Base-by-base conservation (phyloP, 257 asterid species). In the Plantago ovata region DNA sequence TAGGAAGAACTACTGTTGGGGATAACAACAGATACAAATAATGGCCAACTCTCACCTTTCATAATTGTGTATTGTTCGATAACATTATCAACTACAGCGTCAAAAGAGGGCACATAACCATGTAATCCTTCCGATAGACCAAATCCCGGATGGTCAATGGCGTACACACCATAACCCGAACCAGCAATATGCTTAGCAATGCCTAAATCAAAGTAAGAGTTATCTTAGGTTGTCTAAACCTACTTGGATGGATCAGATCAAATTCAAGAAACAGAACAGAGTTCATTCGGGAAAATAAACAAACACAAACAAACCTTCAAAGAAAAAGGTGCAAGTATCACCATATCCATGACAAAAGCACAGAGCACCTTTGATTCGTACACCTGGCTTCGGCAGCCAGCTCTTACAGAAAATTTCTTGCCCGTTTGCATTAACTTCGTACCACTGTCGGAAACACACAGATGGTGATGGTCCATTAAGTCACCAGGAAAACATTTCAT, bases 251-350 rank as follows among this genome's bases (percentile, higher is more conserved):
- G 9, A 13, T 48, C 43, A 38, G 14, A 13, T 53, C 52, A n/a
- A n/a, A n/a, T n/a, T n/a, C 38, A 50, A 39, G 22, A 9, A 11
- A n/a, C 23, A 41, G 36, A 28, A 28, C 36, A 28, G 4, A 24
- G 32, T 24, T 24, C 4, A 28, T 28, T 8, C n/a, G n/a, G 14
- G 23, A 14, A 28, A 36, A 19, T 10, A 65, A 0, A 6, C 9
- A 18, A 0, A 52, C 60, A 51, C 50, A 52, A 10, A 53, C 83
- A 57, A 75, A 92, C 98, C 98, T 84, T 92, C 98, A 63, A 92
- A 92, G 95, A 92, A 92, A 78, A 92, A 92, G 1, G 98, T 92
- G 84, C 98, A 92, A 58, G 98, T 92, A 71, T 92, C 98, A 20
- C 98, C 98, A 65, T 92, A 92, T 71, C 97, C 98, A 63, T 92